Base-by-base conservation (phyloP, 768 basidiomycete genomes). In the Tricholomella constricta region DNA sequence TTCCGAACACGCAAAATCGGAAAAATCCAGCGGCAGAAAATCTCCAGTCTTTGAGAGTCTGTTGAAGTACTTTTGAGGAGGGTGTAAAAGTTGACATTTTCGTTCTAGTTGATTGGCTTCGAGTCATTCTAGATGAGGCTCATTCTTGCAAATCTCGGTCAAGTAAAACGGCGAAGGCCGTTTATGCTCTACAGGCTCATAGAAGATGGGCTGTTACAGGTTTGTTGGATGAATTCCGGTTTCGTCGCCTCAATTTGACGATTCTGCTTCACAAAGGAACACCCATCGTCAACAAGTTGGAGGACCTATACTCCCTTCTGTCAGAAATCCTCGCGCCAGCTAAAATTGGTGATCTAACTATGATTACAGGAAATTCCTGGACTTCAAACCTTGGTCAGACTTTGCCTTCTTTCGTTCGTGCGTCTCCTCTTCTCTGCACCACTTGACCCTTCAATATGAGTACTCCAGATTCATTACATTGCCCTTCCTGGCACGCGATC, bases 131-230 rank as follows among this genome's bases (percentile, higher is more conserved):
- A 7, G 96, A 98, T 63, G 96, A 98, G 70, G 96, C 96, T 2
- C 96, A 98, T 69, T 84, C 90, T 55, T 94, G 92, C 75, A 98
- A 97, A 71, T 93, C 90, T 11, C 81, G 95, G 20, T 79, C 81
- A 6, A 94, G 91, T 62, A 89, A 90, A 68, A 91, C 90, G 12
- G 92, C 93, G 0, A 89, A 86, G 60, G 89, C 96, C 6, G 91
- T 91, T 40, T 98, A 89, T 65, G 90, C 90, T 5, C 76, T 98
- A 9, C 80, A 78, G 19, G 89, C 89, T 4, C 78, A 85, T 55
- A 75, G 91, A 41, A 79, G 89, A 57, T 98, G 96, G 96, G 92
- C 92, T 3, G 84, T 96, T 25, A 96, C 93, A 11, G 93, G 88
- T 80, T 58, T 19, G 66, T 48, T 22, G 9, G 22, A 40, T 11